Conservation (phyloP, 2,329 filamentous ascomycete genomes). For the Colletotrichum abscissum region DNA sequence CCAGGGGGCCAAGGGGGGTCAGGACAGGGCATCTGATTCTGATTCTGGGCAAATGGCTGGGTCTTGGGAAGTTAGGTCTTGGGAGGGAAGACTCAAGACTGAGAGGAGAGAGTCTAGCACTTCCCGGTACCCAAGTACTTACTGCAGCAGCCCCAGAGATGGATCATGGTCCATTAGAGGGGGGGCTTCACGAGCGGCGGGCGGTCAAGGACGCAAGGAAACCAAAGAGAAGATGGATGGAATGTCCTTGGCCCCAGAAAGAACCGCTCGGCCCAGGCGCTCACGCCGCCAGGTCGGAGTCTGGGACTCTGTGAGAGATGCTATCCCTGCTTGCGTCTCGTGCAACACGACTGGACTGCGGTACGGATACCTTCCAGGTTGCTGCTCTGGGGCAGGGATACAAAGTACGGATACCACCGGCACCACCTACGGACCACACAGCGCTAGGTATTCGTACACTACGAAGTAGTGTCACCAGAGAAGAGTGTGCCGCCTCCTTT, state of each 20-base stretch:
- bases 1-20: neutral
- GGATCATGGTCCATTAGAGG: neutral
- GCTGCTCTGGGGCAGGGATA: no score
- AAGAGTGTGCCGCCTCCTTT: neutral
- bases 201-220: constrained; percentile 30
- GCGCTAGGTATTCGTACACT: neutral
- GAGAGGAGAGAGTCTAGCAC: neutral
- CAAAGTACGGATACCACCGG: neutral
- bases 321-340: constrained; percentile 31
- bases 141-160: neutral
- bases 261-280: constrained; percentile 37
- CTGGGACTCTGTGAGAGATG: constrained; percentile 21
- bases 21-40: neutral
- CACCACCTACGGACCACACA: neutral
- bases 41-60: no score
- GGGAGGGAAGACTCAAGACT: neutral
- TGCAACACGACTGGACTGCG: constrained; percentile 13
- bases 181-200: constrained; percentile 7
- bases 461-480: neutral
- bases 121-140: neutral
- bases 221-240: constrained; percentile 38
- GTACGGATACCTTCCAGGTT: neutral
- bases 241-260: constrained; percentile 32
- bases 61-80: no score
- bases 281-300: constrained; percentile 35